Conservation (phyloP, 768 basidiomycete species). For the Tephrocybe sp. region DNA sequence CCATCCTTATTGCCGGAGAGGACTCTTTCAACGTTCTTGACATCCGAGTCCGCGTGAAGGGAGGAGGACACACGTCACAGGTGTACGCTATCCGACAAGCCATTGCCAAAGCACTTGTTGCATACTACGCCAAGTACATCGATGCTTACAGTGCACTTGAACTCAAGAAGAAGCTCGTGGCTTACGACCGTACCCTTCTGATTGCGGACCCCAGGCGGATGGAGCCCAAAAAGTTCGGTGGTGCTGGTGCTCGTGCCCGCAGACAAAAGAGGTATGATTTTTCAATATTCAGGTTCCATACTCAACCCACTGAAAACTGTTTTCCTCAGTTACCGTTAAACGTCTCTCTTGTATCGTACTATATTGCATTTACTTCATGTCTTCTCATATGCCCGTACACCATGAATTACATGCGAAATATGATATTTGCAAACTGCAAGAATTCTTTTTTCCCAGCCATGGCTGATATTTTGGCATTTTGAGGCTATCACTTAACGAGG, state of each 20-base stretch:
- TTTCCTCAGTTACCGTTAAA: conserved; percentile 74
- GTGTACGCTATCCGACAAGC: conserved; percentile 99
- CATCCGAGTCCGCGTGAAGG: conserved; percentile 97
- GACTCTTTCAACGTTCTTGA: conserved; percentile 86
- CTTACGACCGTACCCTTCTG: conserved; percentile 89
- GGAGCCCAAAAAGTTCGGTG: conserved; percentile 99
- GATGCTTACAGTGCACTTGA: conserved; percentile 97
- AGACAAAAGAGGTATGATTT: conserved; percentile 85
- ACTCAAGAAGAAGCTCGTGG: conserved; percentile 96
- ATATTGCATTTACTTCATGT: conserved; percentile 42
- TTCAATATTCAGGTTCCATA: neutral
- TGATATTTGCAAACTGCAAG: conserved; percentile 12
- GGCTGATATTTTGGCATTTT: too few species aligned
- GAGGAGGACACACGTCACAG: conserved; percentile 99
- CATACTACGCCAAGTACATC: conserved; percentile 98
- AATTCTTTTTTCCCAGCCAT: neutral
- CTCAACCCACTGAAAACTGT: conserved; percentile 12
- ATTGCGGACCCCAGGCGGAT: conserved; percentile 95
- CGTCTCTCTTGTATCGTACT: conserved; percentile 29
- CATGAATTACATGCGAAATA: conserved; percentile 34
- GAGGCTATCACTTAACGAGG: too few species aligned
- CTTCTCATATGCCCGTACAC: conserved; percentile 34
- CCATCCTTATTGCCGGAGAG: conserved; percentile 90
- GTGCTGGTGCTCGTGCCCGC: conserved; percentile 96
- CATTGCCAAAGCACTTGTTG: conserved; percentile 95